phyloP scores from a whole-genome alignment of 495 filamentous ascomycete genomes.

The Zalerion maritima region DNA sequence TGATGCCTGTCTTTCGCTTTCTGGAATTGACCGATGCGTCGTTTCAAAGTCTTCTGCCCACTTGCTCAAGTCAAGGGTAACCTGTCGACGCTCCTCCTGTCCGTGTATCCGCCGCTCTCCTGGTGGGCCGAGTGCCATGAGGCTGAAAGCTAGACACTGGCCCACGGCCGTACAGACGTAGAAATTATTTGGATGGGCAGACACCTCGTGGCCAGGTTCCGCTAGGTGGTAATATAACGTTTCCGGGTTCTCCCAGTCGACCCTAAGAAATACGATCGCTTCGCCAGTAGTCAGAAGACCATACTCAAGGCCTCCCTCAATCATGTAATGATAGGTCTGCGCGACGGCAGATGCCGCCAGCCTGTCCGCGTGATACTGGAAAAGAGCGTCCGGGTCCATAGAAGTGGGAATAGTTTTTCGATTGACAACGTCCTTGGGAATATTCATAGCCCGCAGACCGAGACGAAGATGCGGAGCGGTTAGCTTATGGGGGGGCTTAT shows the following conservation, averaged over 20 bases:
- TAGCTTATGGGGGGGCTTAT: slow-evolving; percentile 22
- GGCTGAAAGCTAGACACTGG: slow-evolving; percentile 25
- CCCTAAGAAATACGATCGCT: slow-evolving; percentile 30
- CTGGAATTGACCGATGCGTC: slow-evolving; percentile 4
- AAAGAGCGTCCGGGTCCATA: slow-evolving; percentile 3
- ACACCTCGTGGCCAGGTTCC: slow-evolving; percentile 7
- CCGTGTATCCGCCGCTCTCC: slow-evolving; percentile 3
- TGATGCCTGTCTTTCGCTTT: slow-evolving; percentile 2
- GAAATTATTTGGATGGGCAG: slow-evolving; percentile 1
- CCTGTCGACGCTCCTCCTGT: slow-evolving; percentile 7
- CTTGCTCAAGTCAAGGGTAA: slow-evolving; percentile 1
- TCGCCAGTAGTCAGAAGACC: slow-evolving; percentile 27
- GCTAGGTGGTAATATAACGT: slow-evolving; percentile 13
- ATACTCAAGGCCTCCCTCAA: slow-evolving; percentile 20
- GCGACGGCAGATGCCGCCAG: slow-evolving; percentile 23
- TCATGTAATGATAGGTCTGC: slow-evolving; percentile 32
- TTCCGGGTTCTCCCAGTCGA: slow-evolving; percentile 16
- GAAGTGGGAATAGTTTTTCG: slow-evolving; percentile 5
- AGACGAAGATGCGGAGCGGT: slow-evolving; percentile 13
- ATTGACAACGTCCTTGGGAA: slow-evolving; percentile 13
- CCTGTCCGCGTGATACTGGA: slow-evolving; percentile 18
- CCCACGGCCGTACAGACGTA: slow-evolving; percentile 23
- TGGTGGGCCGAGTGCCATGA: slow-evolving; percentile 11
- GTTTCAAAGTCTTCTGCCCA: slow-evolving; percentile 6
- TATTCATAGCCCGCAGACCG: slow-evolving; percentile 10